Evolutionary conservation across 805 yeast genomes (phyloP).

Genomic region (Lachancea nothofagi): DNA sequence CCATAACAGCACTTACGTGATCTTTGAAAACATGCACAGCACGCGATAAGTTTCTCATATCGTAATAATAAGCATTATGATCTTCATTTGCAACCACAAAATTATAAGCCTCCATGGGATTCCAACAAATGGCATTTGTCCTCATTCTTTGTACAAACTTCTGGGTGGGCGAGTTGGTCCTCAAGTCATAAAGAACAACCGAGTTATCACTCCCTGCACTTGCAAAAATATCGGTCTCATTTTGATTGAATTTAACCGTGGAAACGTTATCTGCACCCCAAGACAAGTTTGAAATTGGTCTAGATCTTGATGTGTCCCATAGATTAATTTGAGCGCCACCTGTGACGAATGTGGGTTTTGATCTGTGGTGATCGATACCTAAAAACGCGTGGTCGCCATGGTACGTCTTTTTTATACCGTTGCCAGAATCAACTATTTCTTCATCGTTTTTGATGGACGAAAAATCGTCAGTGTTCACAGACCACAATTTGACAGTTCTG

Average conservation of each 20-base stretch:
- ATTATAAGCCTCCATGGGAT: slow-evolving; percentile 94
- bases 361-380: slow-evolving; percentile 80
- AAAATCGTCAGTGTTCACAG: slow-evolving; percentile 53
- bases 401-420: slow-evolving; percentile 71
- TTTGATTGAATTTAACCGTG: slow-evolving; percentile 78
- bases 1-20: slow-evolving; percentile 94
- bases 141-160: slow-evolving; percentile 78
- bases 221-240: slow-evolving; percentile 85
- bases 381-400: slow-evolving; percentile 80
- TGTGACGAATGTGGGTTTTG: slow-evolving; percentile 72
- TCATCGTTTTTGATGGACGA: slow-evolving; percentile 30
- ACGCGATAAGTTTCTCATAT: slow-evolving; percentile 84
- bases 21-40: slow-evolving; percentile 85
- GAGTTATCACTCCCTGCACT: slow-evolving; percentile 89
- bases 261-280: slow-evolving; percentile 96
- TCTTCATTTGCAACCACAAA: slow-evolving; percentile 93
- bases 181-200: slow-evolving; percentile 79
- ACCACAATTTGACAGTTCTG: slow-evolving; percentile 85
- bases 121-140: slow-evolving; percentile 87
- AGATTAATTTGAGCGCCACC: slow-evolving; percentile 86
- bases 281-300: slow-evolving; percentile 68
- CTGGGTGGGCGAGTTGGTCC: slow-evolving; percentile 89
- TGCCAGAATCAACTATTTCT: slow-evolving; percentile 30
- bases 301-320: slow-evolving; percentile 85
- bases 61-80: slow-evolving; percentile 91